Conservation (phyloP, 441 rosid species). For the Syzygium malaccense region DNA sequence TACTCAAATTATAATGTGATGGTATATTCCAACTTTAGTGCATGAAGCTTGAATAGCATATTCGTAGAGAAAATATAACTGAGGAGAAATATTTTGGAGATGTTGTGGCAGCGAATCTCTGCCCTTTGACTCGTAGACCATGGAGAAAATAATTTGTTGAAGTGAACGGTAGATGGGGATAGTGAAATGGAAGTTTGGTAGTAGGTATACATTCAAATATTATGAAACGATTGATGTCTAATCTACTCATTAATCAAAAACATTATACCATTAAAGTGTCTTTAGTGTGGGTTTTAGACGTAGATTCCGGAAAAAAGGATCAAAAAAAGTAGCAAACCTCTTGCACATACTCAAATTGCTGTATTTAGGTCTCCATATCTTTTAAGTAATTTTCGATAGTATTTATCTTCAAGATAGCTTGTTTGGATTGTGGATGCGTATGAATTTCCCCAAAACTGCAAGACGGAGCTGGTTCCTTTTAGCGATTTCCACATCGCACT, state of each 20-base stretch:
- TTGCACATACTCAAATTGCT: not conserved
- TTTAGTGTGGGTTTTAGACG: not conserved
- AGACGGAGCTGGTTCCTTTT: constrained; percentile 66
- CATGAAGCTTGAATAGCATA: too few relatives aligned
- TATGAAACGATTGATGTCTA: not conserved
- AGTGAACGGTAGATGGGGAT: not conserved
- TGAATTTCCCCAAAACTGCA: constrained; percentile 20
- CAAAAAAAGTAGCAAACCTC: too few relatives aligned
- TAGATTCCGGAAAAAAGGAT: not conserved
- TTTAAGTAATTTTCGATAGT: not conserved
- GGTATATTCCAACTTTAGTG: not conserved
- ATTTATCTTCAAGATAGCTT: not conserved
- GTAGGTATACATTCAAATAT: too few relatives aligned
- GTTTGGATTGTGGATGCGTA: not conserved
- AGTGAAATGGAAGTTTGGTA: not conserved
- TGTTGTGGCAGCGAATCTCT: not conserved
- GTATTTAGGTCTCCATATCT: not conserved
- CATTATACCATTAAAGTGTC: not conserved
- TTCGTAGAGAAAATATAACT: not conserved
- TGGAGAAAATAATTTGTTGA: not conserved
- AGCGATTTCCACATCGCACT: constrained; percentile 51
- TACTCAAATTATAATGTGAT: not conserved
- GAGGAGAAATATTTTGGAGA: not conserved
- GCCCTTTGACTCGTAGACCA: not conserved
- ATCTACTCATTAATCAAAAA: not conserved